Evolutionary conservation across 495 filamentous ascomycete genomes (phyloP), one percentile per base, ranked within the genome.

Genomic region (Aspergillus heteromorphus): DNA sequence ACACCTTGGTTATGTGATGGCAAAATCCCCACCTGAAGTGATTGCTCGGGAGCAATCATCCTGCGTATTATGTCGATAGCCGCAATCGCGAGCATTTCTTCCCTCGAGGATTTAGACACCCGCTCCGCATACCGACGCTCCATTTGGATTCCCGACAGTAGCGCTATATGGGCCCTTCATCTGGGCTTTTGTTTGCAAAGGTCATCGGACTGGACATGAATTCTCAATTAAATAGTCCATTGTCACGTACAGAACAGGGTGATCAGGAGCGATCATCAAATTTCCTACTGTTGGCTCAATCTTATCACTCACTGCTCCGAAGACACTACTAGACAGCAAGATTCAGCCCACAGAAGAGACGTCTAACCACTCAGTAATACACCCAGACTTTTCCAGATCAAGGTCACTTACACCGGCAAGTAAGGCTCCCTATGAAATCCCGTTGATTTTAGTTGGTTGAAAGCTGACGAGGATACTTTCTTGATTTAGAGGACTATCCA

Each of bases 131-230:
- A 60, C 57, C 63, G 10, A 63, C 63, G 13, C 56, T 66, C 10
- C 60, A 66, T 19, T 63, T 60, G 1, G 63, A 66, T 29, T 63
- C 60, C 7, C 53, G 63, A 17, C 63, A 66, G 31, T 54, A 63
- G 40, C 56, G 61, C 17, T 66, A 65, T 29, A 49, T 65, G 11
- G 63, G 63, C 10, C 62, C 63, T 19, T 65, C 63, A 4, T 65
- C 63, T 13, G 63, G 63, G 5, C 36, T 65, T 0, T 50, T 65
- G 6, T 65, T 65, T 30, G 57, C 59, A 0, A 62, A 57, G n/a
- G 38, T 65, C 5, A 53, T 65, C n/a, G 59, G 63, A 4, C 25
- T 55, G 8, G 59, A 59, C 29, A 58, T 34, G 42, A 43, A 54
- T 13, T 20, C 25, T 6, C 50, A 30, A 17, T 2, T 51, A n/a